Evolutionary conservation across 2,329 filamentous ascomycete species (phyloP).

Genomic region (Alternaria rosae): DNA sequence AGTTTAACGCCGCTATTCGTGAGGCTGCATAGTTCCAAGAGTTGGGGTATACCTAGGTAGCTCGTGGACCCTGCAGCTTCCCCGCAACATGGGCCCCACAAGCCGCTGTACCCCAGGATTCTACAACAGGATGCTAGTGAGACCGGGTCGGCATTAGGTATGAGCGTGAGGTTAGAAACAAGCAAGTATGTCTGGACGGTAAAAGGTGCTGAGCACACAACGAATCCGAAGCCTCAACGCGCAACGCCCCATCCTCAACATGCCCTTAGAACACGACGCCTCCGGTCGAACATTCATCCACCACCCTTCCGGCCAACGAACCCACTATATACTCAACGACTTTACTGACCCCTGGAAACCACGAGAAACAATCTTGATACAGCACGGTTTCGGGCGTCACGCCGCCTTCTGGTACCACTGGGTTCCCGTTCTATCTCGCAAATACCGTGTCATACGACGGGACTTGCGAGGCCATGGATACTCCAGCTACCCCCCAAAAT

Average conservation of each 20-base stretch:
- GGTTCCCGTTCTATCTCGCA: conserved; percentile 41
- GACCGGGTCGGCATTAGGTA: background rate
- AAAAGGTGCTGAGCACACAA: background rate
- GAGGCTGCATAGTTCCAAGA: background rate
- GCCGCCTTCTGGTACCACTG: conserved; percentile 49
- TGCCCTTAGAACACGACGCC: conserved; percentile 31
- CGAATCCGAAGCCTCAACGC: background rate
- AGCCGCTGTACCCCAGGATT: background rate
- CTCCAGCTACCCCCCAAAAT: conserved; percentile 31
- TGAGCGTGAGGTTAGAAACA: background rate
- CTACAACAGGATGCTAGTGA: background rate
- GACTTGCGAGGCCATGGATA: conserved; percentile 47
- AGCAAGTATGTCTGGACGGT: background rate
- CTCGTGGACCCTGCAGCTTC: conserved; percentile 1
- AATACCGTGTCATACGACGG: conserved; percentile 45
- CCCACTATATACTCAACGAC: conserved; percentile 39
- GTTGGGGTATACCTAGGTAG: conserved; percentile 2
- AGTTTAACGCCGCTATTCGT: background rate
- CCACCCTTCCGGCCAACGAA: conserved; percentile 41
- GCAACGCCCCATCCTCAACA: background rate
- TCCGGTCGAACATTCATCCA: conserved; percentile 36
- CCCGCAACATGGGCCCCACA: conserved; percentile 14
- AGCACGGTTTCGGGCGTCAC: conserved; percentile 49
- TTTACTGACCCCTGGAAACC: conserved; percentile 46
- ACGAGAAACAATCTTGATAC: conserved; percentile 45